Evolutionary conservation across 257 asterid genomes (phyloP), one percentile per base, ranked within the genome.

Genomic region (Apocynum venetum): DNA sequence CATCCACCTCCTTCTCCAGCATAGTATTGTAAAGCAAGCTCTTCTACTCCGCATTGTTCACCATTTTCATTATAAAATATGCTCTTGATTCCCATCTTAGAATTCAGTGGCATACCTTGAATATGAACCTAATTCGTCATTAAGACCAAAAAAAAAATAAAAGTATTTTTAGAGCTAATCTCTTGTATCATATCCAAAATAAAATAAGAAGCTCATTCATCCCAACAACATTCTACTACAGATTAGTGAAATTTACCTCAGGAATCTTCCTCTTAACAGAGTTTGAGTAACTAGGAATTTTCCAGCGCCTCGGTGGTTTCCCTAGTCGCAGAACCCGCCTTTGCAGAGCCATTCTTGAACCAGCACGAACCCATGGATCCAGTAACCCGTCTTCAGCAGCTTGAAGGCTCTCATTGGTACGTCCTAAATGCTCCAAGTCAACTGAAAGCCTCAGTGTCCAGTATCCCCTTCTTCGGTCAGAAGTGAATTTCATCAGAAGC

Each of bases 241-340:
- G 65, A 38, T 6, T 9, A 59, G 19, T 25, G 43, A 56, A 69
- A 64, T 68, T 76, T 80, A 91, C 99, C 98, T 95, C 98, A 51
- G 80, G 68, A 79, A 93, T 93, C 89, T 90, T 93, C 88, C 93
- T 82, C 80, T 85, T 87, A 72, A 92, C 77, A 78, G 90, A 85
- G 57, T 80, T 79, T 8, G 93, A 88, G 76, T 74, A 95, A 76
- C 85, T 83, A 75, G 99, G 99, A 73, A 79, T 80, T 86, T 89
- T 93, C 99, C 99, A 95, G 52, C 98, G 96, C 82, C 99, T 82
- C 6, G 99, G 99, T 73, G 99, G 99, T 85, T 91, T 95, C n/a
- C 98, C 98, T 83, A 93, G 74, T 71, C 98, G 88, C 49, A 93
- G 73, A 61, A 95, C 96, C 71, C 97, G 88, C 80, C 88, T 90